Percentiles rank a stretch among this genome's conserved stretches.
These are phyloP conservation scores for Penicillium sp. DNA, from an alignment of 2,329 filamentous ascomycete genomes.

Conservation along the genomic window DNA sequence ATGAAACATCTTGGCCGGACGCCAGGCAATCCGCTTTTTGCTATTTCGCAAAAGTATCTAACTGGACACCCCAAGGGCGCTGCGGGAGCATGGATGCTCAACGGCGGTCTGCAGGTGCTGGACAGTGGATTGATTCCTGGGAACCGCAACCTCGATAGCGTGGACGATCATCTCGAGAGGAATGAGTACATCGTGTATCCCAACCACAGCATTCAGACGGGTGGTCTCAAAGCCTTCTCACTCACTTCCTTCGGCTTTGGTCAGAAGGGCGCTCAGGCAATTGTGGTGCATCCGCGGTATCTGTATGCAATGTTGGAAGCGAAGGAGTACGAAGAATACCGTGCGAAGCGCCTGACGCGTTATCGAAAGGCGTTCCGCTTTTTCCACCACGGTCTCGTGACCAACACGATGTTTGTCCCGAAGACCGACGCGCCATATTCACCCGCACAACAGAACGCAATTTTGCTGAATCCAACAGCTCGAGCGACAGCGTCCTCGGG, in stretches of 20 bases:
- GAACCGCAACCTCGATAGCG: constrained; percentile 94
- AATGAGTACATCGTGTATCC: constrained; percentile 29
- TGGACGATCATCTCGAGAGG: constrained; percentile 48
- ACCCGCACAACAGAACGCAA: background rate
- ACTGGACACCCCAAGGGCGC: constrained; percentile 98
- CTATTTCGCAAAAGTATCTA: constrained; percentile 70
- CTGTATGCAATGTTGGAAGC: constrained; percentile 27
- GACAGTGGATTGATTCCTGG: constrained; percentile 87
- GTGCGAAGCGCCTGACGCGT: background rate
- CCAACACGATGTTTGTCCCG: background rate
- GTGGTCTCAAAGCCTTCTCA: constrained; percentile 31
- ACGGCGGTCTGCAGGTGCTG: constrained; percentile 88
- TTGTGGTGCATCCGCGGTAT: constrained; percentile 34
- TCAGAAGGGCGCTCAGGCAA: constrained; percentile 39
- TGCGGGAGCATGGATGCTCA: constrained; percentile 97
- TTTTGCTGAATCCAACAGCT: background rate
- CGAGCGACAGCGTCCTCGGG: background rate
- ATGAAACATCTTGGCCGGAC: constrained; percentile 72
- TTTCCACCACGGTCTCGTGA: background rate
- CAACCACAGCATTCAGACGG: constrained; percentile 15
- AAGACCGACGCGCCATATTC: background rate
- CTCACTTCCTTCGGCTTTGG: constrained; percentile 44
- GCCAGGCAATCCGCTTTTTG: background rate
- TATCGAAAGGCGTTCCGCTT: background rate
- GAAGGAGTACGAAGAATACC: constrained; percentile 10